Evolutionary conservation across 768 basidiomycete genomes (phyloP).

Genomic region (Dioszegia aurantiaca): DNA sequence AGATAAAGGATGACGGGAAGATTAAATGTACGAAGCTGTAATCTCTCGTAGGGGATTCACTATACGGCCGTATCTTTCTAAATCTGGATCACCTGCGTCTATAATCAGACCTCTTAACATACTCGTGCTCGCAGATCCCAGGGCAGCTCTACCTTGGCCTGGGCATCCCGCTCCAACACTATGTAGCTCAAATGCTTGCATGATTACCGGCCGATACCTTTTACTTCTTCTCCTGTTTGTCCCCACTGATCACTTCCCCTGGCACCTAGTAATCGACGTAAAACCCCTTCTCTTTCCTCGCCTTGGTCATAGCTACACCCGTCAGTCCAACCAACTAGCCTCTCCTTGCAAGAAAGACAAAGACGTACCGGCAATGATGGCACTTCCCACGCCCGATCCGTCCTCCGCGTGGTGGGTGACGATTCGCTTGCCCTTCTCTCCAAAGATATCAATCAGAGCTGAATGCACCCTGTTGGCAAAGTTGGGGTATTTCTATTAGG

Average conservation of each 20-base stretch:
- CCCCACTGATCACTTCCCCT: background rate
- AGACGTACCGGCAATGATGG: slow-evolving; percentile 79
- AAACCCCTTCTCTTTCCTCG: slow-evolving; percentile 65
- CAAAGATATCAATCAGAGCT: slow-evolving; percentile 89
- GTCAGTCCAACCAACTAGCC: background rate
- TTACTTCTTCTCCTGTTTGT: background rate
- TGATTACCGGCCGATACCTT: background rate
- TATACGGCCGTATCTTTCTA: no score
- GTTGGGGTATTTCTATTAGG: slow-evolving; percentile 92
- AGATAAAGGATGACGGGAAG: no score
- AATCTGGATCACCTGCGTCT: no score
- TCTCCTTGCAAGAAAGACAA: background rate
- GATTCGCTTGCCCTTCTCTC: slow-evolving; percentile 85
- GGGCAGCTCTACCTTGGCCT: no score
- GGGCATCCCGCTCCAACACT: no score
- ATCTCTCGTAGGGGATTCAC: no score
- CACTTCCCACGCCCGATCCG: slow-evolving; percentile 90
- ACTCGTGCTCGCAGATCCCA: no score
- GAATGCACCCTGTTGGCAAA: slow-evolving; percentile 91
- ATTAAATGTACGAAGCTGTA: no score
- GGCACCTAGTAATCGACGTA: slow-evolving; percentile 49
- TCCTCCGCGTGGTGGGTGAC: slow-evolving; percentile 81
- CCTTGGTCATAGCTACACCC: slow-evolving; percentile 78
- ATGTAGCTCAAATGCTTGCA: background rate
- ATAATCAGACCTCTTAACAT: no score